A percentile compares a stretch with the other conserved stretches of the same genome.
phyloP scores from a whole-genome alignment of 2,329 filamentous ascomycete species.

The Fusarium incarnatum region DNA sequence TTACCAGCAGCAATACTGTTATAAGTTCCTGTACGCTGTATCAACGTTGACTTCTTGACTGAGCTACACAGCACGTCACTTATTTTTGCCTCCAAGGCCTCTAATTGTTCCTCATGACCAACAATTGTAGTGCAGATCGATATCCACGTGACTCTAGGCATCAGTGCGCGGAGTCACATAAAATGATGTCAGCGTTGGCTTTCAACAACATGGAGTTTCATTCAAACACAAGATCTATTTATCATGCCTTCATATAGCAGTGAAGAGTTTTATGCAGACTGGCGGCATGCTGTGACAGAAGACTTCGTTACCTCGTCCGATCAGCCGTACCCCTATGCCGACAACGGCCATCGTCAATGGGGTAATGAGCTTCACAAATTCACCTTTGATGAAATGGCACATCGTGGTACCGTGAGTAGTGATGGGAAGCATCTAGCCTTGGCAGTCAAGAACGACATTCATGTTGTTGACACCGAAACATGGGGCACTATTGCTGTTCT shows the following conservation, averaged over 20 bases:
- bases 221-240: not conserved
- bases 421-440: conserved; percentile 8
- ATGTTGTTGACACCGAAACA: conserved; percentile 12
- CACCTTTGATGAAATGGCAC: not conserved
- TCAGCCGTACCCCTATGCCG: conserved; percentile 10
- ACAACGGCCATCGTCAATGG: conserved; percentile 17
- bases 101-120: not conserved
- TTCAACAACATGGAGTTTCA: not conserved
- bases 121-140: not conserved
- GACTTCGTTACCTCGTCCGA: conserved; percentile 16
- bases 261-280: conserved; percentile 14
- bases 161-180: not conserved
- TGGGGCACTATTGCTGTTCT: conserved; percentile 11
- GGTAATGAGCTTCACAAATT: conserved; percentile 11
- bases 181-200: not conserved
- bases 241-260: conserved; percentile 19
- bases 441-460: conserved; percentile 5
- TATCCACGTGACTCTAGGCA: conserved; percentile 2
- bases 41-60: not conserved
- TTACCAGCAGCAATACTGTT: not conserved
- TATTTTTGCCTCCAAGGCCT: not conserved
- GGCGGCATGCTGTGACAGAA: conserved; percentile 21
- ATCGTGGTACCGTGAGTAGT: conserved; percentile 2
- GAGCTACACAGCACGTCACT: not conserved
- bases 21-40: not conserved